These are phyloP conservation scores for Datisca glomerata DNA, from an alignment of 306 rosid species.

Conservation along the genomic window DNA sequence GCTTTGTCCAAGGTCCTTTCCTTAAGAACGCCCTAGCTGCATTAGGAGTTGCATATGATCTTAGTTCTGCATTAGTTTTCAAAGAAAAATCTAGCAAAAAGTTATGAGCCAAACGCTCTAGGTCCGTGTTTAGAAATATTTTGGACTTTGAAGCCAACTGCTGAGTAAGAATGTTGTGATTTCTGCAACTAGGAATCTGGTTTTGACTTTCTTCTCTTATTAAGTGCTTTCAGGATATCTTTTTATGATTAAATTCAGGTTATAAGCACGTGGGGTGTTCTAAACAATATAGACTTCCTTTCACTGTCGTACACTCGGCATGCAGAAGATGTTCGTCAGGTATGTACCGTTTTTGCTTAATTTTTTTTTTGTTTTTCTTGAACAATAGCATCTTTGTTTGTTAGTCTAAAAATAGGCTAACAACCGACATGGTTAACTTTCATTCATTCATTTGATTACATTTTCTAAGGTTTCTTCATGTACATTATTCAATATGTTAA, in stretches of 20 bases:
- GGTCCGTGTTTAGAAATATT: no score
- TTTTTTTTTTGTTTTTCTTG: slow-evolving; percentile 2
- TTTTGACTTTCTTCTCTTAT: no score
- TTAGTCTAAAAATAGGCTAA: no score
- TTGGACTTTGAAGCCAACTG: background rate
- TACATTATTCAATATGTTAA: slow-evolving; percentile 6
- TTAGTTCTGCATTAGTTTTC: no score
- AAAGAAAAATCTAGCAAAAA: no score
- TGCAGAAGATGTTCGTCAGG: slow-evolving; percentile 82
- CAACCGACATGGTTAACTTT: background rate
- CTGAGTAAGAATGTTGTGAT: background rate
- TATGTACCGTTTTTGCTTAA: slow-evolving; percentile 20
- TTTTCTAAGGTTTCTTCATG: no score
- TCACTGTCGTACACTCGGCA: slow-evolving; percentile 76
- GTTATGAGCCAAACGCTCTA: no score
- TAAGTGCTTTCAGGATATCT: no score
- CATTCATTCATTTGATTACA: slow-evolving; percentile 10
- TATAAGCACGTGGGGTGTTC: slow-evolving; percentile 83
- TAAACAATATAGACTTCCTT: slow-evolving; percentile 77
- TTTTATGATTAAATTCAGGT: slow-evolving; percentile 33
- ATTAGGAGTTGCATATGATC: no score
- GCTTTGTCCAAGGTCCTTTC: no score
- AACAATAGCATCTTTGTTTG: background rate
- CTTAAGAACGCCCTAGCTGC: no score
- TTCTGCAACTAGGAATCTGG: background rate